These are phyloP conservation scores for Pichia sp. DNA, from an alignment of 1,139 yeast species.

Conservation along the genomic window DNA sequence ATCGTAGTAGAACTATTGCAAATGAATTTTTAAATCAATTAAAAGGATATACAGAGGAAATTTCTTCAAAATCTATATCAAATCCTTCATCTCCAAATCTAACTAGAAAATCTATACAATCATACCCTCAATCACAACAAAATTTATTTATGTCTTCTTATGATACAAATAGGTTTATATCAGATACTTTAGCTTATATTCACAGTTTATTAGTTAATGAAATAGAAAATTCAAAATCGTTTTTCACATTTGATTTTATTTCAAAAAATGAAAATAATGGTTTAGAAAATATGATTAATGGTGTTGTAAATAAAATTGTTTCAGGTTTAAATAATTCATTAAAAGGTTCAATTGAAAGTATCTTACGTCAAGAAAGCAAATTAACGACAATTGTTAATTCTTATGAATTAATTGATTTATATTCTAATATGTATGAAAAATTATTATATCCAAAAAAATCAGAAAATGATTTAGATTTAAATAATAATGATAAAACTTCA, in stretches of 20 bases:
- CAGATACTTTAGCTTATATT: conserved; percentile 84
- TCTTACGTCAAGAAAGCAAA: conserved; percentile 59
- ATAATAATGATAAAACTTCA: conserved; percentile 2
- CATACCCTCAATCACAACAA: too few relatives aligned
- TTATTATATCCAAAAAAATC: conserved; percentile 23
- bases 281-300: conserved; percentile 33
- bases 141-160: conserved; percentile 61
- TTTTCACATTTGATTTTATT: conserved; percentile 38
- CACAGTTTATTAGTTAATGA: conserved; percentile 90
- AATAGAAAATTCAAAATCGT: conserved; percentile 59
- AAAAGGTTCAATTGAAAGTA: conserved; percentile 55
- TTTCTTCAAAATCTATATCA: conserved; percentile 22
- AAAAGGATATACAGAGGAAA: conserved; percentile 31
- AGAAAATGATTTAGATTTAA: conserved; percentile 3
- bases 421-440: conserved; percentile 62
- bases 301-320: conserved; percentile 40
- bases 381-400: conserved; percentile 52
- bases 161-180: conserved; percentile 77
- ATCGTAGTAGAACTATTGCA: conserved; percentile 49
- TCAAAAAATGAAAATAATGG: conserved; percentile 15
- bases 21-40: conserved; percentile 58
- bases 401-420: conserved; percentile 58
- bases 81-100: too few relatives aligned
- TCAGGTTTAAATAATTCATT: conserved; percentile 46
- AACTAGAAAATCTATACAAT: too few relatives aligned